Conservation (phyloP, 1,139 yeast species). For the Yamadazyma siamensis region DNA sequence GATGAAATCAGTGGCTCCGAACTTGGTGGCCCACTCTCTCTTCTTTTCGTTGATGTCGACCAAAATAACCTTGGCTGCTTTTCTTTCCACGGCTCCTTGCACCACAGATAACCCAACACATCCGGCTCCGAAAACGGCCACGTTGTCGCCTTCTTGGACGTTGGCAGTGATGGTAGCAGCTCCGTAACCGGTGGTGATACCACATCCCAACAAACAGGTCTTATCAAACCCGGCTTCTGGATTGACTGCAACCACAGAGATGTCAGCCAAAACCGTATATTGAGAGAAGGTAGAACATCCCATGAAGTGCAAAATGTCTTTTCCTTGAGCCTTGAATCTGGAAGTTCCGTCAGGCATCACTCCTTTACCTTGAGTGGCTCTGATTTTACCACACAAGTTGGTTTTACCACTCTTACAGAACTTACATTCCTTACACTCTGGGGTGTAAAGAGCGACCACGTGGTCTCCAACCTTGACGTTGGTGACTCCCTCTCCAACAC, state of each 20-base stretch:
- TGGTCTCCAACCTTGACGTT: conserved; percentile 84
- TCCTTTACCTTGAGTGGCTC: conserved; percentile 48
- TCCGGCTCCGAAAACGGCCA: conserved; percentile 97
- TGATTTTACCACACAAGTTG: conserved; percentile 85
- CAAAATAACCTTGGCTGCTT: conserved; percentile 79
- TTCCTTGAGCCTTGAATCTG: conserved; percentile 82
- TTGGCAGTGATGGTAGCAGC: conserved; percentile 95
- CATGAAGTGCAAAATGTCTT: conserved; percentile 87
- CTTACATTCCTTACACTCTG: conserved; percentile 94
- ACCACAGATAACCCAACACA: conserved; percentile 94
- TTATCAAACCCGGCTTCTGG: conserved; percentile 79
- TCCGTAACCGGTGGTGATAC: conserved; percentile 98
- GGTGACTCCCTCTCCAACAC: conserved; percentile 90
- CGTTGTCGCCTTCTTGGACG: conserved; percentile 87
- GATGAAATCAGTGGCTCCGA: conserved; percentile 94
- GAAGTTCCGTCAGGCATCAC: conserved; percentile 84
- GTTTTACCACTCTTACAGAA: conserved; percentile 95
- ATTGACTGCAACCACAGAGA: conserved; percentile 92
- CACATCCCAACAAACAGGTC: conserved; percentile 94
- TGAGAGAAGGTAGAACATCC: conserved; percentile 96
- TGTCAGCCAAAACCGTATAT: conserved; percentile 96
- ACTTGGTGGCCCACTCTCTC: conserved; percentile 79
- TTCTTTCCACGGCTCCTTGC: conserved; percentile 86
- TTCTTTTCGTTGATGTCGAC: conserved; percentile 84
- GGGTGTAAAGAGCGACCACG: conserved; percentile 90